These are phyloP conservation scores for Baorangia bicolor DNA, from an alignment of 768 basidiomycete genomes.

Conservation along the genomic window DNA sequence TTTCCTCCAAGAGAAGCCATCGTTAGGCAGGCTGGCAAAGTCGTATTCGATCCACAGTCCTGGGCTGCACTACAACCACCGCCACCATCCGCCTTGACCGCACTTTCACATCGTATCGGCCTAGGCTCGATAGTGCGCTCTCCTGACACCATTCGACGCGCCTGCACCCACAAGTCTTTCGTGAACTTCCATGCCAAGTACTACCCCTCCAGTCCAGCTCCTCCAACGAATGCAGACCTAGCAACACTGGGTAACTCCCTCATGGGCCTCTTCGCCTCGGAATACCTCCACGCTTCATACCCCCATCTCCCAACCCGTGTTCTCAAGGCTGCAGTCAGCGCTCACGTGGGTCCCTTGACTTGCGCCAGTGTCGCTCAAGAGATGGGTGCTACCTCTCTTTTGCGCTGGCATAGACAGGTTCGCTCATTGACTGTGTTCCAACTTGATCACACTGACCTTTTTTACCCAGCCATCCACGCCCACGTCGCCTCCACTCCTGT, in stretches of 20 bases:
- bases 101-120: constrained; percentile 76
- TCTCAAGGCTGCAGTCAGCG: constrained; percentile 86
- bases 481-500: constrained; percentile 53
- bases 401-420: constrained; percentile 82
- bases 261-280: constrained; percentile 86
- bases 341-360: constrained; percentile 84
- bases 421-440: constrained; percentile 10
- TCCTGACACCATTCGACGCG: constrained; percentile 60
- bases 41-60: constrained; percentile 59
- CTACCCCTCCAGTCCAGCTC: constrained; percentile 51
- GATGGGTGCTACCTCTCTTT: constrained; percentile 72
- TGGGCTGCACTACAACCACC: constrained; percentile 76
- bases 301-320: constrained; percentile 92
- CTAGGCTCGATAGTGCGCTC: constrained; percentile 56
- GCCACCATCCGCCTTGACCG: constrained; percentile 65
- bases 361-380: constrained; percentile 85
- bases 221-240: constrained; percentile 73
- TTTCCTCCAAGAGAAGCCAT: constrained; percentile 66
- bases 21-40: constrained; percentile 32
- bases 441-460: constrained; percentile 1
- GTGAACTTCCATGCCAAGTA: constrained; percentile 53
- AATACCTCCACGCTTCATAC: constrained; percentile 76
- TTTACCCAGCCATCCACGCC: constrained; percentile 46
- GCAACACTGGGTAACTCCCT: constrained; percentile 80
- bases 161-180: constrained; percentile 79